phyloP scores from a whole-genome alignment of 2,329 filamentous ascomycete species.

The Lomentospora prolificans region DNA sequence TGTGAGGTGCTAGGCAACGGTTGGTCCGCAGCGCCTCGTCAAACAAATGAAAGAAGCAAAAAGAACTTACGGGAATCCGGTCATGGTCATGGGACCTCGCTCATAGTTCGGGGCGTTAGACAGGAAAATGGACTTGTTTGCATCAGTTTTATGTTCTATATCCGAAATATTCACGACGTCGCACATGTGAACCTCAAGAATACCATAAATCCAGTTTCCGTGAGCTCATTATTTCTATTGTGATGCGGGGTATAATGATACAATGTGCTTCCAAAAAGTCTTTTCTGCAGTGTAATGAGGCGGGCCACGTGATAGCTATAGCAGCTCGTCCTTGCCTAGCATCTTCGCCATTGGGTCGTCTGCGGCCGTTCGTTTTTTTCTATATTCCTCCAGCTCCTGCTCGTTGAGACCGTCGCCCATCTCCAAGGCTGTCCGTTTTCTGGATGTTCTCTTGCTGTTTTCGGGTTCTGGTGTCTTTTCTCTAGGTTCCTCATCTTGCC shows the following conservation, averaged over 20 bases:
- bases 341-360: conserved; percentile 83
- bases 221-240: not conserved
- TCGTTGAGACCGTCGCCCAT: conserved; percentile 71
- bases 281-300: conserved; percentile 14
- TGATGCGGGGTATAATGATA: not conserved
- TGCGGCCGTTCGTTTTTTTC: conserved; percentile 60
- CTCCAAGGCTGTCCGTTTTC: conserved; percentile 69
- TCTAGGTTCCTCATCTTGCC: conserved; percentile 17
- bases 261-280: not conserved
- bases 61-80: conserved; percentile 5
- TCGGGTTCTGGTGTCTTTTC: conserved; percentile 19
- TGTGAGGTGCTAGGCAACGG: not conserved
- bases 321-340: conserved; percentile 61
- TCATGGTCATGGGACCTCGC: conserved; percentile 6
- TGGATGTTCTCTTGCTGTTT: conserved; percentile 26
- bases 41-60: not conserved
- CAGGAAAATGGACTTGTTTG: conserved; percentile 8
- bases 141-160: conserved; percentile 5
- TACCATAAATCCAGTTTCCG: not conserved
- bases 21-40: not conserved
- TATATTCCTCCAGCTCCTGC: conserved; percentile 78
- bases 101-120: conserved; percentile 9
- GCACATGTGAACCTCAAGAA: not conserved
- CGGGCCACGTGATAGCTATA: too few species aligned
- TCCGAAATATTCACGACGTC: not conserved